Evolutionary conservation across 73 alveolate genomes (phyloP).

Genomic region (Paramecium tetraurelia): DNA sequence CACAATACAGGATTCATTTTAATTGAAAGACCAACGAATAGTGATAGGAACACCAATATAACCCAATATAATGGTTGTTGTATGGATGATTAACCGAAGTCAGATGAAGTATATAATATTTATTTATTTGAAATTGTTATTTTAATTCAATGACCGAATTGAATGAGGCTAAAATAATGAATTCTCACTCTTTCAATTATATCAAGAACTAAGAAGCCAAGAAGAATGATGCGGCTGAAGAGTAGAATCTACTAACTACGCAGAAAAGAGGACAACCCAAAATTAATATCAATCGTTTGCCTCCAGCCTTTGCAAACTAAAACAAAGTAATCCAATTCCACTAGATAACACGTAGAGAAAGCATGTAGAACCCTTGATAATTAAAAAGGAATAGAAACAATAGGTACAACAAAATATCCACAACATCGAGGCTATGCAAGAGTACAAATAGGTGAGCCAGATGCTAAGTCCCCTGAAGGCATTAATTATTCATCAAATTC

Average conservation of each 20-base stretch:
- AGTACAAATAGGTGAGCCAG: slow-evolving; percentile 43
- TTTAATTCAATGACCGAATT: not conserved
- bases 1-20: not conserved
- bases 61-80: not conserved
- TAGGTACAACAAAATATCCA: not conserved
- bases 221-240: not conserved
- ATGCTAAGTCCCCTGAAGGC: slow-evolving; percentile 36
- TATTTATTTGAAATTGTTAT: not conserved
- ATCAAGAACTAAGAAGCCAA: not conserved
- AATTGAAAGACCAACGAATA: not conserved
- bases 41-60: not conserved
- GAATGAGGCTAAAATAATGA: not conserved
- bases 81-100: not conserved
- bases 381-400: not conserved
- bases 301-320: slow-evolving; percentile 13
- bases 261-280: slow-evolving; percentile 31
- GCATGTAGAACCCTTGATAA: slow-evolving; percentile 2
- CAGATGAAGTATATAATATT: not conserved
- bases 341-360: not conserved
- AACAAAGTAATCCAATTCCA: not conserved
- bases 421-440: slow-evolving; percentile 49
- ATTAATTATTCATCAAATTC: not conserved
- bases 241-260: not conserved
- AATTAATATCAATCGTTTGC: not conserved
- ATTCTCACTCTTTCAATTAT: slow-evolving; percentile 14